Conservation (phyloP, 202 grass and related monocot species). For the Panicum hallii region DNA sequence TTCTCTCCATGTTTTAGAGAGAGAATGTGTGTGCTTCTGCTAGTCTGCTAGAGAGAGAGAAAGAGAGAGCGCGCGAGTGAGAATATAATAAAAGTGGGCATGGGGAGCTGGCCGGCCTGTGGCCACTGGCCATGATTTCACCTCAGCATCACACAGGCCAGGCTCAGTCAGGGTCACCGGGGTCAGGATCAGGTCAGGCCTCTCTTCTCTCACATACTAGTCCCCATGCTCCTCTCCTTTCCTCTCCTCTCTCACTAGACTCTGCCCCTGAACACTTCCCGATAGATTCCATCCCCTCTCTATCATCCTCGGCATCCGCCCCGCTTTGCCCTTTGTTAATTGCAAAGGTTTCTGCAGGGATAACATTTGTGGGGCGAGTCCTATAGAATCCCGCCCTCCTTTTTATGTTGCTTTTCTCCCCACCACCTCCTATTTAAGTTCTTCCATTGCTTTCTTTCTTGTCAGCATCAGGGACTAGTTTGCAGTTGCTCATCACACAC, state of each 20-base stretch:
- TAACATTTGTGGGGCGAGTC: conserved; percentile 64
- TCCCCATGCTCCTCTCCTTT: conserved; percentile 9
- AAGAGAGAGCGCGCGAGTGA: background rate
- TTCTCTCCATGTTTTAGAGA: background rate
- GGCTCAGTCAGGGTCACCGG: background rate
- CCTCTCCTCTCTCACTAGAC: background rate
- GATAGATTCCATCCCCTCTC: conserved; percentile 69
- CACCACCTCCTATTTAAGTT: conserved; percentile 47
- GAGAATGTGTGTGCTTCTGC: background rate
- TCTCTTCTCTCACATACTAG: background rate
- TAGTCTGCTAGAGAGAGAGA: background rate
- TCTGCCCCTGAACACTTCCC: conserved; percentile 48
- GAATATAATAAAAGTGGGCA: conserved; percentile 11
- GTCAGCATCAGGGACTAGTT: conserved; percentile 6
- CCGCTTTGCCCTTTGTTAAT: conserved; percentile 55
- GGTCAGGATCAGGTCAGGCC: background rate
- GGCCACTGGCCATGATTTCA: conserved; percentile 52
- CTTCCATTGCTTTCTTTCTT: conserved; percentile 7
- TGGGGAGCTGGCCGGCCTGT: conserved; percentile 36
- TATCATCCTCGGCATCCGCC: conserved; percentile 62
- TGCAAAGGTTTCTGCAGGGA: conserved; percentile 68
- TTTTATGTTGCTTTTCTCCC: conserved; percentile 60
- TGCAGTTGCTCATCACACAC: background rate
- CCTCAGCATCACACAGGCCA: conserved; percentile 30
- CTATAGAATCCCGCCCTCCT: conserved; percentile 58